Evolutionary conservation across 2,329 filamentous ascomycete genomes (phyloP), one percentile per base, ranked within the genome.

Genomic region (Penicillium occitanis): DNA sequence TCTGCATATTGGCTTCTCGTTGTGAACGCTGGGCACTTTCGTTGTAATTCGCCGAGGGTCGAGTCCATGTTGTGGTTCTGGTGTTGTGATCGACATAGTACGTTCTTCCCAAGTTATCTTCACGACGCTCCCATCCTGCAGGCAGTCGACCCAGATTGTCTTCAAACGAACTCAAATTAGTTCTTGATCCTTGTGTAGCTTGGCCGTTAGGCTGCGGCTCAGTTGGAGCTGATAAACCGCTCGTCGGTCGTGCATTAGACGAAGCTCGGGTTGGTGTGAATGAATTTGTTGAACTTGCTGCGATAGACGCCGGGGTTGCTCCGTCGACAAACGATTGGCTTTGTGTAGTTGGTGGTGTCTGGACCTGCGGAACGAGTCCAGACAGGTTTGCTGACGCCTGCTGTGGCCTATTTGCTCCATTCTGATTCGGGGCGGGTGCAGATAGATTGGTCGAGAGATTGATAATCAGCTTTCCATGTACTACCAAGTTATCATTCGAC

Each of bases 1-100:
- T 89, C 75, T 97, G 92, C 48, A 94, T 97, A 69, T 93, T 93
- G 30, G 93, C 92, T 75, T 97, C 93, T 77, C 94, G 86, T 71
- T 93, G 91, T 69, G 84, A 90, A 67, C 93, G 87, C 72, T 91
- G 88, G 68, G 93, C 90, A 59, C 88, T 88, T 55, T 90, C 88
- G 68, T 90, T 93, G 73, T 90, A 90, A 67, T 89, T 89, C 46
- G 86, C 85, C n/a, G 92, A 91, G 7, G 95, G 95, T 67, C 95
- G 86, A 72, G 91, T 94, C 95, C 95, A 99, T 72, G 94, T 98
- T 0, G 95, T 99, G 64, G 95, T 94, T 73, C 95, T 86, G 6
- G 93, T 97, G 78, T 98, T 98, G 78, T 98, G 95, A 75, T 99
- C 95, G 62, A 99, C 95, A 76, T 98, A 99, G 77, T 99, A 99